Base-by-base conservation (phyloP, 257 asterid species). In the Nyctanthes arbortristis region DNA sequence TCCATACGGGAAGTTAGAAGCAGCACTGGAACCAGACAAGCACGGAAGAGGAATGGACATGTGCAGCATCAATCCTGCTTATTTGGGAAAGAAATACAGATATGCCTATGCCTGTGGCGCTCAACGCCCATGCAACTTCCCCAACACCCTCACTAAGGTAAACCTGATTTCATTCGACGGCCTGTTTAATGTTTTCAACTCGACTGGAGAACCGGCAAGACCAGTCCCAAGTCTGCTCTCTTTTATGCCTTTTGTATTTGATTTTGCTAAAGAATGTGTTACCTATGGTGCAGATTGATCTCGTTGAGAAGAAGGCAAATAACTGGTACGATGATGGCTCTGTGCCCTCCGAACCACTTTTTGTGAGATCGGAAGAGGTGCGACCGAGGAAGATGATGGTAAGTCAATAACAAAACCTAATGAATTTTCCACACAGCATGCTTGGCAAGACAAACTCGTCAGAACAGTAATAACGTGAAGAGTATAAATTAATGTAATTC, bases 51-150 rank as follows among this genome's bases (percentile, higher is more conserved):
- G 97, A 6, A 73, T 94, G 90, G 99, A 94, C 63, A 94, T 94
- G 99, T 89, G 99, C 78, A 91, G 91, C 85, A 82, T 94, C 18
- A 94, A 94, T 55, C 97, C 95, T 61, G 30, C 36, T 47, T 86
- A 73, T 69, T 66, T 86, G 45, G 99, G 99, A 2, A 86, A 86
- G 77, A 86, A 86, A 68, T 89, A 94, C 25, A 84, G 97, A 85
- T 94, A 88, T 73, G 91, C 97, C 64, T 91, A 88, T 76, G 97
- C 99, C 10, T 91, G 97, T 79, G 99, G 99, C 37, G 97, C 99
- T 66, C 71, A 82, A 24, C 84, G 99, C 68, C 99, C 97, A 22
- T 91, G 97, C 79, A 88, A 94, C 76, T 94, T 94, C 78, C 99
- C 99, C 2, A 94, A 94, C 79, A 91, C 97, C 65, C 87, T 94